These are phyloP conservation scores for Sporothrix protearum DNA, from an alignment of 2,329 filamentous ascomycete genomes.

Conservation along the genomic window DNA sequence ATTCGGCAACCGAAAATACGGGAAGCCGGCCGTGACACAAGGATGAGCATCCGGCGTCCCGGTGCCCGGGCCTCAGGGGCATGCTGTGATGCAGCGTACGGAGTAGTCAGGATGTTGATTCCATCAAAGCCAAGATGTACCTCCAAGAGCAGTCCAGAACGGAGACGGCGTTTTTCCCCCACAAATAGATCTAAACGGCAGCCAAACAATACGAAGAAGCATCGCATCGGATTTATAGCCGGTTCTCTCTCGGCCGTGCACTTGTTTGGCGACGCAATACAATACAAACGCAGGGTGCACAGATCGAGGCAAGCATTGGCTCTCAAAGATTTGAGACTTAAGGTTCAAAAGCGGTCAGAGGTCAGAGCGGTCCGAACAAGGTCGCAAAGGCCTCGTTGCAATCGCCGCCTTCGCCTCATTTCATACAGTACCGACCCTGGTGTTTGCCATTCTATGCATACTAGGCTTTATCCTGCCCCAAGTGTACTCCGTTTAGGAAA, in stretches of 20 bases:
- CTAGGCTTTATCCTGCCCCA: too few species aligned
- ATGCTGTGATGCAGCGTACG: not conserved
- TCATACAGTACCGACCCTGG: not conserved
- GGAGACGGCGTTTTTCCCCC: not conserved
- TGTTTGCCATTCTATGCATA: not conserved
- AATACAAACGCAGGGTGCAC: too few species aligned
- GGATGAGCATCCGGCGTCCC: not conserved
- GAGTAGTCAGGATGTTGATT: not conserved
- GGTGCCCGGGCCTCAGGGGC: not conserved
- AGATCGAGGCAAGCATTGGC: not conserved
- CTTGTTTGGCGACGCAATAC: not conserved
- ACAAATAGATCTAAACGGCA: not conserved
- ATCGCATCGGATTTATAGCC: not conserved
- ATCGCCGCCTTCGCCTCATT: not conserved
- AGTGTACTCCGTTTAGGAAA: not conserved
- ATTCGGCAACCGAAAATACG: not conserved
- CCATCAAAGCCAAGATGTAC: not conserved
- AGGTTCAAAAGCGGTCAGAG: not conserved
- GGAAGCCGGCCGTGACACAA: not conserved
- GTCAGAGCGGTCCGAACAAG: not conserved
- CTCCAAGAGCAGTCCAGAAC: not conserved
- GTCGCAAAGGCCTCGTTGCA: not conserved
- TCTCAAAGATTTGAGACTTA: too few species aligned
- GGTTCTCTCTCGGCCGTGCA: not conserved
- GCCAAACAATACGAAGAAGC: not conserved